Evolutionary conservation across 805 yeast species (phyloP).

Genomic region (Kregervanrija pseudodelftensis): DNA sequence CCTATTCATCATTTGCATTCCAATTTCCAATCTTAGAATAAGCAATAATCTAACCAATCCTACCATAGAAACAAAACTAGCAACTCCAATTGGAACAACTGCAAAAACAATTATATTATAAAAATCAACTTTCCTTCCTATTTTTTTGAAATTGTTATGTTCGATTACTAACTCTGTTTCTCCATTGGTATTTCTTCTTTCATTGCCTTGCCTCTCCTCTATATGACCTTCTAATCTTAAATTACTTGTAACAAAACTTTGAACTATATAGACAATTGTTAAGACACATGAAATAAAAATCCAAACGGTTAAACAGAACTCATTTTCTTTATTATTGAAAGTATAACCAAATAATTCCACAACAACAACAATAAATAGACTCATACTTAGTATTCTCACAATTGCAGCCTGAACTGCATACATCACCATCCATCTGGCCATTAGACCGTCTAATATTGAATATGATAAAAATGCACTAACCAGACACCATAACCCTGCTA

Average conservation of each 20-base stretch:
- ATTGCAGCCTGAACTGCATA: slow-evolving; percentile 87
- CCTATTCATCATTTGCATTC: slow-evolving; percentile 9
- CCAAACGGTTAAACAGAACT: slow-evolving; percentile 84
- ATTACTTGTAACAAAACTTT: slow-evolving; percentile 81
- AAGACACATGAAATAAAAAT: slow-evolving; percentile 78
- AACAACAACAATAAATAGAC: slow-evolving; percentile 60
- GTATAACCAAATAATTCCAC: slow-evolving; percentile 63
- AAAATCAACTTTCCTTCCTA: slow-evolving; percentile 70
- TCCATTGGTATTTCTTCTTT: not conserved
- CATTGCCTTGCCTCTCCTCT: slow-evolving; percentile 5
- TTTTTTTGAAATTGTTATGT: slow-evolving; percentile 17
- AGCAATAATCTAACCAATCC: slow-evolving; percentile 70
- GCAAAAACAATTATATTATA: slow-evolving; percentile 91
- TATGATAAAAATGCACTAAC: slow-evolving; percentile 82
- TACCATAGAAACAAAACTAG: slow-evolving; percentile 88
- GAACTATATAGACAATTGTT: slow-evolving; percentile 74
- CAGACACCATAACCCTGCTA: slow-evolving; percentile 88
- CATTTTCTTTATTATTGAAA: slow-evolving; percentile 52
- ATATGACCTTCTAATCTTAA: slow-evolving; percentile 35
- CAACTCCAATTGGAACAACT: slow-evolving; percentile 95
- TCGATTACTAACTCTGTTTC: not conserved
- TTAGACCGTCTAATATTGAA: slow-evolving; percentile 78
- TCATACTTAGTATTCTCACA: slow-evolving; percentile 76
- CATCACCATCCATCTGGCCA: slow-evolving; percentile 90
- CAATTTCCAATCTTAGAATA: slow-evolving; percentile 63